These are phyloP conservation scores for Emmonsiellopsis sp. DNA, from an alignment of 2,329 filamentous ascomycete genomes.

Conservation along the genomic window DNA sequence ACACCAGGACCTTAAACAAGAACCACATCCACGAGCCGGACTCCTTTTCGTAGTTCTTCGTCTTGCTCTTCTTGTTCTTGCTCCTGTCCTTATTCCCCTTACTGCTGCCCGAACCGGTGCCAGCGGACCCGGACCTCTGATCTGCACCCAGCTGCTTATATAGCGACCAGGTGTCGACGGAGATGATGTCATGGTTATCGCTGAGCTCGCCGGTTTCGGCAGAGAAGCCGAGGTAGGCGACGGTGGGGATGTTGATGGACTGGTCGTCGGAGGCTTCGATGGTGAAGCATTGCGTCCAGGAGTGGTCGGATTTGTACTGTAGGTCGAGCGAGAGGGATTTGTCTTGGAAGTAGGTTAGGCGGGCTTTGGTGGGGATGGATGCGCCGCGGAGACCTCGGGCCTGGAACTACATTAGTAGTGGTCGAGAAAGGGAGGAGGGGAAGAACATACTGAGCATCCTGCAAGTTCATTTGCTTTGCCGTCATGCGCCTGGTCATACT, in stretches of 20 bases:
- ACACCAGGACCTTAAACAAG: slow-evolving; percentile 73
- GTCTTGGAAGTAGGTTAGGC: slow-evolving; percentile 93
- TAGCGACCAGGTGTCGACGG: slow-evolving; percentile 75
- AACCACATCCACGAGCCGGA: slow-evolving; percentile 57
- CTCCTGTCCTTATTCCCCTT: slow-evolving; percentile 16
- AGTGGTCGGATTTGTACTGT: slow-evolving; percentile 82
- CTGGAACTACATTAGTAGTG: slow-evolving; percentile 20
- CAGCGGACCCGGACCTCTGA: slow-evolving; percentile 6
- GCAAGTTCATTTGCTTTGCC: slow-evolving; percentile 89
- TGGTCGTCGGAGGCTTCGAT: slow-evolving; percentile 49
- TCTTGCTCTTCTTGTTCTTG: slow-evolving; percentile 15
- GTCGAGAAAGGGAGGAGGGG: neutral
- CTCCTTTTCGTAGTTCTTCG: slow-evolving; percentile 7
- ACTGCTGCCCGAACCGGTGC: slow-evolving; percentile 19
- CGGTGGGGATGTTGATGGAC: slow-evolving; percentile 67
- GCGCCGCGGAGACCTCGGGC: slow-evolving; percentile 80
- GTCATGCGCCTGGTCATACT: slow-evolving; percentile 88
- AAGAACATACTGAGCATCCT: slow-evolving; percentile 64
- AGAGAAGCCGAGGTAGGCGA: slow-evolving; percentile 55
- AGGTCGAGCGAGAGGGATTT: slow-evolving; percentile 82
- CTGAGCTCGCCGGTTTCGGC: slow-evolving; percentile 87
- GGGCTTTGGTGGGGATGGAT: slow-evolving; percentile 70
- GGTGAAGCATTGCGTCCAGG: slow-evolving; percentile 87
- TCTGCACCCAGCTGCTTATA: slow-evolving; percentile 52
- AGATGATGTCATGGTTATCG: slow-evolving; percentile 96